These are phyloP conservation scores for Inga leiocalycina DNA, from an alignment of 306 rosid species.

Conservation along the genomic window DNA sequence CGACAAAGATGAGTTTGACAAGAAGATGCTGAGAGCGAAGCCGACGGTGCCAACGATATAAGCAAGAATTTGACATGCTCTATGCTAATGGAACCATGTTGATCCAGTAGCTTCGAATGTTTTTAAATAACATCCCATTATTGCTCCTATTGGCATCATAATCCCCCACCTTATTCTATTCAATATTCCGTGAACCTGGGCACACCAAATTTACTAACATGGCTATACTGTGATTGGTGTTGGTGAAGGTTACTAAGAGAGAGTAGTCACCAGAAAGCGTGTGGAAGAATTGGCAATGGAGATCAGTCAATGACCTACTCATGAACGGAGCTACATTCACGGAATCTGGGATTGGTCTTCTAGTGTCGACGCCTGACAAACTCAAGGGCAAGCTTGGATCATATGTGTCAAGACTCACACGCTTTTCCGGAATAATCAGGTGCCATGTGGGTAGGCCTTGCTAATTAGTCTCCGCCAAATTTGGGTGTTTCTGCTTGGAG, in stretches of 20 bases:
- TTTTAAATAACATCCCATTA: too few relatives aligned
- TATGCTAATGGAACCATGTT: too few relatives aligned
- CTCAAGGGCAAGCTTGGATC: slow-evolving; percentile 61
- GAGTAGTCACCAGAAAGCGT: slow-evolving; percentile 39
- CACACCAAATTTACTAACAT: not conserved
- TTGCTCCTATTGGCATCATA: too few relatives aligned
- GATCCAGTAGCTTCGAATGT: too few relatives aligned
- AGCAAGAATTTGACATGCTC: too few relatives aligned
- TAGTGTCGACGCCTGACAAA: slow-evolving; percentile 45
- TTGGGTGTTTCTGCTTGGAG: too few relatives aligned
- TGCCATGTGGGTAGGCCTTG: slow-evolving; percentile 58
- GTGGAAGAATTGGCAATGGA: slow-evolving; percentile 75
- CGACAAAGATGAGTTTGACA: too few relatives aligned
- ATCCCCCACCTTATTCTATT: too few relatives aligned
- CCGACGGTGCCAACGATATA: too few relatives aligned
- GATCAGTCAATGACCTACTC: slow-evolving; percentile 70
- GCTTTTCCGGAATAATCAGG: slow-evolving; percentile 46
- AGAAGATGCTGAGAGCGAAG: too few relatives aligned
- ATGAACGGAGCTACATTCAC: slow-evolving; percentile 72
- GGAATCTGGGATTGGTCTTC: slow-evolving; percentile 49
- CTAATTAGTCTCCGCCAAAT: slow-evolving; percentile 23
- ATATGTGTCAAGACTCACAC: slow-evolving; percentile 50
- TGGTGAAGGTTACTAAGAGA: slow-evolving; percentile 71
- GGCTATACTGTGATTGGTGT: not conserved
- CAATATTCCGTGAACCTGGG: too few relatives aligned